Base-by-base conservation (phyloP, 208 protist species). In the Leishmania tarentolae region DNA sequence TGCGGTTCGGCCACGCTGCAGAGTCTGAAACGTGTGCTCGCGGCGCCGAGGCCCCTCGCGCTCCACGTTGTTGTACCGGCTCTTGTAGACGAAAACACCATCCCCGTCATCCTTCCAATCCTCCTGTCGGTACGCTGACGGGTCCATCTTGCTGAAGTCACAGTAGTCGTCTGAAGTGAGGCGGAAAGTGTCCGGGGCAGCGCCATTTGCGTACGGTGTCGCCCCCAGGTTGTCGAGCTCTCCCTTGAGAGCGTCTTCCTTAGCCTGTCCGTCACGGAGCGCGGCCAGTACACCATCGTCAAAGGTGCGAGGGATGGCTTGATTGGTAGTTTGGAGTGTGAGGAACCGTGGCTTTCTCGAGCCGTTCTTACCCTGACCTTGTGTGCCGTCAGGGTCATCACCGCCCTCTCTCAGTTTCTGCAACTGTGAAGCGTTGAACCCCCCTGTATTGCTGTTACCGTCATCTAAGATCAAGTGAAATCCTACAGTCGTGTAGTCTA, bases 131-230 rank as follows among this genome's bases (percentile, higher is more conserved):
- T 90, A 96, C 52, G 91, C 92, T 35, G 89, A 91, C 28, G 92
- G 89, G 75, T 95, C 91, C 82, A 98, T 90, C 24, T 83, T 86
- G 47, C 88, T 87, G 63, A 93, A 92, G 84, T 98, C 90, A 84
- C 91, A 95, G 86, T 98, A 94, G 78, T 98, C 95, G 76, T 94
- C 90, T 13, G 95, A 97, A 37, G 93, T 95, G n/a, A 95, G 86
- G 31, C 92, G 86, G 76, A 92, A 98, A 40, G 78, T 80, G 79
- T 95, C 85, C 13, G 93, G 91, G 0, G 87, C 83, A 21, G 65
- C 78, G 35, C 84, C 76, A 17, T 31, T 73, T 53, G 63, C 75
- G 70, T 92, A 89, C n/a, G 94, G 93, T 24, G 78, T 81, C n/a
- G 73, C 81, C 74, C 94, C 85, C 40, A 98, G 69, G 44, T 81